phyloP scores from a whole-genome alignment of 2,329 filamentous ascomycete species.

The Ophiocordyceps polyrhachis-furcata region DNA sequence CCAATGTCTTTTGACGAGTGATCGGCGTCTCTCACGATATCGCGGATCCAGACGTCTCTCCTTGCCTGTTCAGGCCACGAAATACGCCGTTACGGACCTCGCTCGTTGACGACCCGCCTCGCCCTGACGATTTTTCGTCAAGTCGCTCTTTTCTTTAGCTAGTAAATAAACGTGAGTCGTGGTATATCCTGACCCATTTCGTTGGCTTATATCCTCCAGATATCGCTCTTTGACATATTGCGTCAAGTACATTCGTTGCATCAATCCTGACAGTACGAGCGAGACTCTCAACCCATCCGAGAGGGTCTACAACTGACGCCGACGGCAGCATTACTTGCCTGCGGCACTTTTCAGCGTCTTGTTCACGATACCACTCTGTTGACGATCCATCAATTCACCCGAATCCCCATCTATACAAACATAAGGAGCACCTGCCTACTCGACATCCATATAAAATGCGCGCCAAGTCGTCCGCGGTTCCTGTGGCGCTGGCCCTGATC shows the following conservation, averaged over 20 bases:
- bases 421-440: neutral
- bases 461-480: constrained; percentile 24
- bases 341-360: neutral
- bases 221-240: constrained; percentile 30
- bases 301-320: neutral
- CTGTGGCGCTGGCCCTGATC: constrained; percentile 23
- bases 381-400: neutral
- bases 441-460: constrained; percentile 23
- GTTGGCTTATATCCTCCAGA: constrained; percentile 4
- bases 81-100: constrained; percentile 7
- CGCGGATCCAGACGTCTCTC: constrained; percentile 4
- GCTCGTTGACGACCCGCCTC: constrained; percentile 9
- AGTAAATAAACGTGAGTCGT: constrained; percentile 6
- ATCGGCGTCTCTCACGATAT: constrained; percentile 5
- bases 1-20: constrained; percentile 15
- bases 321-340: constrained; percentile 2
- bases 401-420: neutral
- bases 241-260: constrained; percentile 43
- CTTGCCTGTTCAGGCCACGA: constrained; percentile 4
- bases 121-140: constrained; percentile 25
- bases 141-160: constrained; percentile 22
- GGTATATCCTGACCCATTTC: neutral
- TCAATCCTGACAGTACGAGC: constrained; percentile 25
- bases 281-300: neutral
- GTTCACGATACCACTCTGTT: neutral